Evolutionary conservation across 106 monocot species (phyloP).

Genomic region (Phalaenopsis aphrodite): DNA sequence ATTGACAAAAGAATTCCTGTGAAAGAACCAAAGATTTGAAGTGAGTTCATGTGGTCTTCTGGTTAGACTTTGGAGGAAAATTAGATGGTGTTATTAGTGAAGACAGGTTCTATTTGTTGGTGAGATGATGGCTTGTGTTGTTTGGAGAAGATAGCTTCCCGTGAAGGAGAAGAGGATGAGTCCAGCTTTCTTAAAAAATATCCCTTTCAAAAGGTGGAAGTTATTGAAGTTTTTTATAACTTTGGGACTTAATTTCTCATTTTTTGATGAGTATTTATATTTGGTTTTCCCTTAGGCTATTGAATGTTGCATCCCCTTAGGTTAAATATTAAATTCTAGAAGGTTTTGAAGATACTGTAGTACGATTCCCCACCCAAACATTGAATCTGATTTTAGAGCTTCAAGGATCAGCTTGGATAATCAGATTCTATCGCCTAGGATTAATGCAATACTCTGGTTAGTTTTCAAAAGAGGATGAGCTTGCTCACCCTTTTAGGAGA

Average conservation of each 20-base stretch:
- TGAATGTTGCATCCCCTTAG: too few species aligned
- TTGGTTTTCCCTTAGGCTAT: too few species aligned
- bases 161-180: background rate
- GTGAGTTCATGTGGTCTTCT: background rate
- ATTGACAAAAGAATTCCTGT: background rate
- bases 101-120: background rate
- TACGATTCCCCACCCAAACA: background rate
- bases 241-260: background rate
- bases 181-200: background rate
- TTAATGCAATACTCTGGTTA: too few species aligned
- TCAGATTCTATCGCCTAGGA: too few species aligned
- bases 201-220: background rate
- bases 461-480: too few species aligned
- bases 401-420: too few species aligned
- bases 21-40: background rate
- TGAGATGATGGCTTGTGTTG: background rate
- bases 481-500: too few species aligned
- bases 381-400: too few species aligned
- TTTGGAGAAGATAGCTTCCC: background rate
- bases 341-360: background rate
- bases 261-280: background rate
- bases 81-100: background rate
- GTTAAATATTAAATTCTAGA: background rate
- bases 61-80: background rate
- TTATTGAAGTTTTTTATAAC: background rate